Base-by-base conservation (phyloP, 768 basidiomycete species). In the Tephrocybe sp. region DNA sequence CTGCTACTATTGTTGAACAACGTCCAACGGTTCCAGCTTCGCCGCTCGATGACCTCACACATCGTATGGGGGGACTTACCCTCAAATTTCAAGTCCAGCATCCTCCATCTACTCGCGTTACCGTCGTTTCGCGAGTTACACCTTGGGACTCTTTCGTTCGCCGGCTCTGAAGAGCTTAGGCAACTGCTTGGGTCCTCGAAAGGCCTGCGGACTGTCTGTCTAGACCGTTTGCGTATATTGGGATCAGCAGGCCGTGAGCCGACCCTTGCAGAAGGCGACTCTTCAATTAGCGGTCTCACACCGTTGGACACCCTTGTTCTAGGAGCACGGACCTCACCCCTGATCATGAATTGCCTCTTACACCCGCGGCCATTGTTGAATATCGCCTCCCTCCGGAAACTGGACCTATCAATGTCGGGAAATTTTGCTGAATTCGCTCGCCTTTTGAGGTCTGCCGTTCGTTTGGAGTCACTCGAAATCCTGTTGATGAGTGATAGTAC, bases 401-500 rank as follows among this genome's bases (percentile, higher is more conserved):
- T 68, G 48, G 59, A 56, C 17, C 33, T 65, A 41, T 59, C 63
- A 0, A 58, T 68, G 36, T 65, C 67, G 2, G 59, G 58, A 10
- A 53, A 61, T 34, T 68, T 68, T 38, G 50, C 50, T 18, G 63
- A 63, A 20, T 64, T 65, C 34, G 55, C 60, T 24, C 54, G 54
- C 20, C 48, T 68, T 28, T 36, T 68, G 51, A 61, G 58, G 36
- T 60, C 61, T 17, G 61, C 62, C 18, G 14, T 51, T 17, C 54
- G 51, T 10, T 39, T 65, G 11, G 55, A 65, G 36, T 33, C 53
- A 3, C 46, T 68, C 4, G 63, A 68, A 40, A 17, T 67, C 8
- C 50, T 58, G 2, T 42, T 68, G 9, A 67, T 65, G 64, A 62
- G 62, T 24, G 65, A 65, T 37, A 56, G 58, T 59, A 21, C 38